phyloP scores from a whole-genome alignment of 176 grass and related monocot genomes.

The Avena insularis region DNA sequence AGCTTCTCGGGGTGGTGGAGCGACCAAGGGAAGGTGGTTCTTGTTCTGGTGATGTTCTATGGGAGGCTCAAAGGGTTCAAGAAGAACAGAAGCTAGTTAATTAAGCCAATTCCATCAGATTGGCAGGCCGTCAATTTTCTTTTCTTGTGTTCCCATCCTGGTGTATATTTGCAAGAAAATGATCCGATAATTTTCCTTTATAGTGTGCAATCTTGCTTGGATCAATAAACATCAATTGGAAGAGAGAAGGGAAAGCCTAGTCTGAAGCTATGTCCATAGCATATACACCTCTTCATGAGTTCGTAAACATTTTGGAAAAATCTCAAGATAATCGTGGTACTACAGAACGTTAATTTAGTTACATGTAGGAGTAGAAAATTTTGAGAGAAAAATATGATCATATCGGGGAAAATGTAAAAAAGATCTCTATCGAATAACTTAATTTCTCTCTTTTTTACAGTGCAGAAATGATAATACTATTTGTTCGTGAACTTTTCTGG shows the following conservation, averaged over 20 bases:
- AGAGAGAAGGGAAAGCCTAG: too few relatives aligned
- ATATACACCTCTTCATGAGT: neutral
- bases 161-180: conserved; percentile 3
- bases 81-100: neutral
- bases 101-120: neutral
- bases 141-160: neutral
- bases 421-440: neutral
- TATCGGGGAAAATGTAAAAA: neutral
- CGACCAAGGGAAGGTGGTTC: conserved; percentile 67
- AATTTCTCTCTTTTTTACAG: neutral
- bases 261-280: neutral
- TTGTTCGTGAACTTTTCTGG: neutral
- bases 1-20: conserved; percentile 79
- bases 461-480: neutral
- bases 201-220: neutral
- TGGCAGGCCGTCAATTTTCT: neutral
- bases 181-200: neutral
- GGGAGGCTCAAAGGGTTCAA: conserved; percentile 73
- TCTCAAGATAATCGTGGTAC: neutral
- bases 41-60: conserved; percentile 68
- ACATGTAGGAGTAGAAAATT: neutral
- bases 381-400: neutral
- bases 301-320: neutral
- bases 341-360: neutral
- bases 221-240: neutral